phyloP scores from a whole-genome alignment of 2,329 filamentous ascomycete genomes.

The Exophiala sp. region DNA sequence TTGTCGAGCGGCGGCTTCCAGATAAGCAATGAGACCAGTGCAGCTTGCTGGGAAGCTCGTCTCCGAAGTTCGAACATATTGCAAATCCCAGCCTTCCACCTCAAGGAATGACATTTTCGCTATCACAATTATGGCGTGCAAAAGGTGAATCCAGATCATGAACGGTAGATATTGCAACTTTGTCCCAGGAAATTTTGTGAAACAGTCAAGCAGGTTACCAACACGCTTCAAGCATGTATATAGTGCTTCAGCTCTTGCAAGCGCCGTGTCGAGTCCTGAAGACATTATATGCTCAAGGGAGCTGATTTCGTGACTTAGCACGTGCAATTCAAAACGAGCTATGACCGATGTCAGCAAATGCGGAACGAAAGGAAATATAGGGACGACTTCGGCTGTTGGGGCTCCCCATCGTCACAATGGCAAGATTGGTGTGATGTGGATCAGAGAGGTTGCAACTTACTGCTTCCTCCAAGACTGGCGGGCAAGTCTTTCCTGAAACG shows the following conservation, averaged over 20 bases:
- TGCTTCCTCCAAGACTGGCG: slow-evolving; percentile 2
- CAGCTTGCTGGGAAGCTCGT: slow-evolving; percentile 25
- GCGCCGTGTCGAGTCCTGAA: slow-evolving; percentile 39
- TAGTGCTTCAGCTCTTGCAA: slow-evolving; percentile 36
- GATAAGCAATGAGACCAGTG: slow-evolving; percentile 20
- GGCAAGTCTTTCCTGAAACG: slow-evolving; percentile 19
- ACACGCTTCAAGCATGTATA: slow-evolving; percentile 50
- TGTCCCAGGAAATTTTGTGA: slow-evolving; percentile 43
- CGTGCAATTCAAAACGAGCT: slow-evolving; percentile 8
- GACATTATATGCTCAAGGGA: slow-evolving; percentile 29
- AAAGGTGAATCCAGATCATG: slow-evolving; percentile 44
- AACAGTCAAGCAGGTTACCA: slow-evolving; percentile 49
- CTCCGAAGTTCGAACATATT: slow-evolving; percentile 25
- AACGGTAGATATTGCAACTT: slow-evolving; percentile 49
- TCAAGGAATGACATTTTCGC: slow-evolving; percentile 31
- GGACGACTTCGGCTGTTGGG: neutral
- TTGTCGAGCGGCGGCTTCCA: slow-evolving; percentile 18
- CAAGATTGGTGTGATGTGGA: neutral
- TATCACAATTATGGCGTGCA: slow-evolving; percentile 40
- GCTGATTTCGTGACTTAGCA: slow-evolving; percentile 25
- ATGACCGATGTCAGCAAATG: neutral
- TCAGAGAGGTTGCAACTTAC: neutral
- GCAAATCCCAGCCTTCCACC: slow-evolving; percentile 30
- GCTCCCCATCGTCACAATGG: neutral
- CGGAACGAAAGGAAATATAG: neutral